These are phyloP conservation scores for Ophiostoma piceae DNA, from an alignment of 2,329 filamentous ascomycete species.

Conservation along the genomic window DNA sequence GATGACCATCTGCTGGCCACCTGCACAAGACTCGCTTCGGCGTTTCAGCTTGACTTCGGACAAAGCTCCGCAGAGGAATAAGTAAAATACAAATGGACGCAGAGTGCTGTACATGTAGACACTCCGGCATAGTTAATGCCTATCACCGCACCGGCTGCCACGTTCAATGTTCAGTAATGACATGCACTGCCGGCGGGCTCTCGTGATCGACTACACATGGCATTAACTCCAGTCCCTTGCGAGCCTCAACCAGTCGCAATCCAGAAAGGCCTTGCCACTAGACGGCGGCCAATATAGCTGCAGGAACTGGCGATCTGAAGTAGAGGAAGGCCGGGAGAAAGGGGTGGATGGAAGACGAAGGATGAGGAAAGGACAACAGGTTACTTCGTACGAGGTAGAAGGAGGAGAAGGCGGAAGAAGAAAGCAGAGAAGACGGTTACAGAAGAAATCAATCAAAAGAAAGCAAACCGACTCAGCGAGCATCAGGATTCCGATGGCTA, in stretches of 20 bases:
- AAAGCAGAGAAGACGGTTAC: not conserved
- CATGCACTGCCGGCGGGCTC: not conserved
- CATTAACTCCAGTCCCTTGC: not conserved
- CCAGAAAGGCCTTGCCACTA: conserved; percentile 4
- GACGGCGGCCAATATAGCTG: not conserved
- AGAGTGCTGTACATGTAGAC: no score
- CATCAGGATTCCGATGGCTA: not conserved
- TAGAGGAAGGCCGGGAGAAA: not conserved
- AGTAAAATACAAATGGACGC: no score
- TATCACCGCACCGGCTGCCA: not conserved
- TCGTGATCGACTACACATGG: conserved; percentile 1
- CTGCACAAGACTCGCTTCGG: conserved; percentile 3
- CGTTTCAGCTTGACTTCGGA: not conserved
- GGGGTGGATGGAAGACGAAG: not conserved
- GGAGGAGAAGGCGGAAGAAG: not conserved
- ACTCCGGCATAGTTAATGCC: not conserved
- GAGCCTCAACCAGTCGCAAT: not conserved
- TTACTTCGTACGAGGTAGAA: no score
- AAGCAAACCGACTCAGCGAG: not conserved
- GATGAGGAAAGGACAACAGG: not conserved
- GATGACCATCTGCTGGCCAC: not conserved
- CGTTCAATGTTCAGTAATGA: not conserved
- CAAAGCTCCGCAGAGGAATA: no score
- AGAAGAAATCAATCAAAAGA: not conserved
- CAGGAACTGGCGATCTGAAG: not conserved